Evolutionary conservation across 495 filamentous ascomycete genomes (phyloP).

Genomic region (Aspergillus sclerotioniger): DNA sequence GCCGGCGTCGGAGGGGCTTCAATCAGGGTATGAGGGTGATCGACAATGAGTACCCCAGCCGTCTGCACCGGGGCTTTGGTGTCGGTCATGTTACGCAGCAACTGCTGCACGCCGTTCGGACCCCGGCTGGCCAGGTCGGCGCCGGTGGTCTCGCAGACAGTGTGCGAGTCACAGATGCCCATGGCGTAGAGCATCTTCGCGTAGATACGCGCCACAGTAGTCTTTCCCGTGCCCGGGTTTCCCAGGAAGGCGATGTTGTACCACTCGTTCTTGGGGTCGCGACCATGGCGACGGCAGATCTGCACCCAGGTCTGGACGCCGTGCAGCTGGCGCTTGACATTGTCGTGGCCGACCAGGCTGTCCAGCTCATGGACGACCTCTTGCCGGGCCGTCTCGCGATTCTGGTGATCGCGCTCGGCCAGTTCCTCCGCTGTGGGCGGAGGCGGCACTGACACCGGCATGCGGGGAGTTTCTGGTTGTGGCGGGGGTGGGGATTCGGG

Average conservation of each 20-base stretch:
- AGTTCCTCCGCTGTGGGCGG: background rate
- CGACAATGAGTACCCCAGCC: constrained; percentile 57
- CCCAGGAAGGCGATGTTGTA: constrained; percentile 21
- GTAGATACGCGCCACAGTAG: constrained; percentile 19
- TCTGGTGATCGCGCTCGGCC: constrained; percentile 7
- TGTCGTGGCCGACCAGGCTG: constrained; percentile 16
- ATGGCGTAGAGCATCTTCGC: constrained; percentile 20
- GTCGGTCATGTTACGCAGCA: constrained; percentile 44
- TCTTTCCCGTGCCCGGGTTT: constrained; percentile 23
- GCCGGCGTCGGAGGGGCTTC: constrained; percentile 11
- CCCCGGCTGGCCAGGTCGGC: constrained; percentile 57
- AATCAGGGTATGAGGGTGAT: constrained; percentile 56
- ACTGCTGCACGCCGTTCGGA: constrained; percentile 57
- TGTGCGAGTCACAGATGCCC: constrained; percentile 14
- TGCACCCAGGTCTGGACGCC: constrained; percentile 23
- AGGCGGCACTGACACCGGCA: background rate
- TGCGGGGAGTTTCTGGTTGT: background rate
- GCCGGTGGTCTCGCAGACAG: constrained; percentile 13
- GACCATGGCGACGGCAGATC: constrained; percentile 23
- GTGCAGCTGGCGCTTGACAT: constrained; percentile 20
- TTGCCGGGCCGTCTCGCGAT: constrained; percentile 10
- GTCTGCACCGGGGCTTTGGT: constrained; percentile 3
- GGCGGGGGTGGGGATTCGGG: background rate
- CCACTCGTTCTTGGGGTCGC: constrained; percentile 21
- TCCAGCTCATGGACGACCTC: constrained; percentile 15